Base-by-base conservation (phyloP, 495 filamentous ascomycete species). In the Penicillium coprophilum region DNA sequence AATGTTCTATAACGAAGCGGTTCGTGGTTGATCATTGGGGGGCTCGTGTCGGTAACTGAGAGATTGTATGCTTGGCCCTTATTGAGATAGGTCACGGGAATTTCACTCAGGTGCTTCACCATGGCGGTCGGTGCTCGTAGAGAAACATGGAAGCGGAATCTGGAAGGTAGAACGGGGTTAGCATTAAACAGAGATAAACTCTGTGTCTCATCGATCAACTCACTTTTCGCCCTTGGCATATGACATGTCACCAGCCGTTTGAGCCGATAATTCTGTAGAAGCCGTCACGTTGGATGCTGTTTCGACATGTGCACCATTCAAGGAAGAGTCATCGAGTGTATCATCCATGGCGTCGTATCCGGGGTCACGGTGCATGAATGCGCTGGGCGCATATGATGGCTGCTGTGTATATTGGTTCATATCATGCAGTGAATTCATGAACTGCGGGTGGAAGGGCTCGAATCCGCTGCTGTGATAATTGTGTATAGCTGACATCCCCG, bases 71-170 rank as follows among this genome's bases (percentile, higher is more conserved):
- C 87, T 72, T 97, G 93, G 9, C 92, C 92, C 72, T 98, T 98
- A 70, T 98, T 97, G 13, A 98, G 83, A 68, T 98, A 98, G 0
- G 92, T 96, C 13, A 97, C 84, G 0, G 94, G 94, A 40, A 96
- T 92, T 65, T 97, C 94, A 45, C 91, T 86, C 4, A 82, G 66
- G 57, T 88, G 82, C 65, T 88, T 95, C 61, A 96, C 85, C 93
- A 97, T 97, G n/a, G 93, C 93, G 2, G 93, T 97, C 13, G 92
- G 90, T 1, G 93, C 94, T 67, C 96, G 93, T 46, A 99, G 75
- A 0, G 91, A 91, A 38, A 90, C 86, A 65, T 90, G 86, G 71
- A 89, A 99, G 21, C 95, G 91, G 67, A 97, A 97, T 57, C 92
- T 95, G 70, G 4, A 71, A 78, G 55, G 28, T 31, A 43, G 13